Conservation (phyloP, 768 basidiomycete genomes). For the Russula sp. region DNA sequence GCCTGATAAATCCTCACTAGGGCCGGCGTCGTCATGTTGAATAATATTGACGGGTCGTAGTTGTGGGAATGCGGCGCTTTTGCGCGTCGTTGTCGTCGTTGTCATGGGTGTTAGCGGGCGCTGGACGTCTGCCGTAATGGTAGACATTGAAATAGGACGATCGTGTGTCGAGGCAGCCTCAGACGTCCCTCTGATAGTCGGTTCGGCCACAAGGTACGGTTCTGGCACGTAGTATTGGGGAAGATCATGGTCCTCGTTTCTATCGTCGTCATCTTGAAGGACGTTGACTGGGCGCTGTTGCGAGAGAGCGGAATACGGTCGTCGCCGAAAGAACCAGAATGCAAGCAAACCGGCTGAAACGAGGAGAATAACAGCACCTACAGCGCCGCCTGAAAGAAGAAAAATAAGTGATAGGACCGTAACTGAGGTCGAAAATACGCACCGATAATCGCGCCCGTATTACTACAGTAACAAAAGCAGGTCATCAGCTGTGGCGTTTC, state of each 20-base stretch:
- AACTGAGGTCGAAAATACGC: neutral
- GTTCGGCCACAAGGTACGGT: slow-evolving; percentile 69
- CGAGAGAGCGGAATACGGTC: slow-evolving; percentile 39
- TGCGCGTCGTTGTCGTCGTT: slow-evolving; percentile 42
- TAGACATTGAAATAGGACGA: slow-evolving; percentile 28
- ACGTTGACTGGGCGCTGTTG: slow-evolving; percentile 68
- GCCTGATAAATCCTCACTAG: slow-evolving; percentile 40
- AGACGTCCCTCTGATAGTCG: slow-evolving; percentile 46
- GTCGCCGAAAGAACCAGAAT: slow-evolving; percentile 52
- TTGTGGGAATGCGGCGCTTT: slow-evolving; percentile 45
- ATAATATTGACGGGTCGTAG: slow-evolving; percentile 75
- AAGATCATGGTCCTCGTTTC: slow-evolving; percentile 50
- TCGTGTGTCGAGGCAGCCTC: slow-evolving; percentile 36
- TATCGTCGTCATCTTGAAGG: slow-evolving; percentile 53
- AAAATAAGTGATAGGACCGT: slow-evolving; percentile 24
- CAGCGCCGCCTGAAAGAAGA: slow-evolving; percentile 54
- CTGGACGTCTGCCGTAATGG: slow-evolving; percentile 2
- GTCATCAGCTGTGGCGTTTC: neutral
- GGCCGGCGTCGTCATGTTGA: slow-evolving; percentile 82
- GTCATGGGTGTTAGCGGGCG: slow-evolving; percentile 32
- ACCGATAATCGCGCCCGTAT: slow-evolving; percentile 26
- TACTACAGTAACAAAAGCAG: neutral
- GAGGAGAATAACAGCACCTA: slow-evolving; percentile 55
- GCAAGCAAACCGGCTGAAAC: slow-evolving; percentile 43
- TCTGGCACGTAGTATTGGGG: slow-evolving; percentile 74